Evolutionary conservation across 164 flowering plant genomes (phyloP), one percentile per base, ranked within the genome.

Genomic region (Berberis thunbergii): DNA sequence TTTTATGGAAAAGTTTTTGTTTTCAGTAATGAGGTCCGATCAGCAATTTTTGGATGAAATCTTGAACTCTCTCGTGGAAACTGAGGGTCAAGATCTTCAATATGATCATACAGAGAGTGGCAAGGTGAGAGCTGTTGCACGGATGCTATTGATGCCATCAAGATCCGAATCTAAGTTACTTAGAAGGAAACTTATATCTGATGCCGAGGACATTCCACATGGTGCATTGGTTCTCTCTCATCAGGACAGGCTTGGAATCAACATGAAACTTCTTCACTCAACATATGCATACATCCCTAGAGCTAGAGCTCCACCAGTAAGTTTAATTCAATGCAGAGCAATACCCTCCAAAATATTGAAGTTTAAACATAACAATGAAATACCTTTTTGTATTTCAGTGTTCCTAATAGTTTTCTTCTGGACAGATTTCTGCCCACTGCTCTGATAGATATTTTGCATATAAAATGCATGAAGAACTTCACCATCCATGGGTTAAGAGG

Each of bases 401-500:
- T 45, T 41, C 41, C 11, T 45, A 56, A 41, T 43, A 50, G 5
- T 49, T 63, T 43, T 55, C 52, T 43, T 68, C 26, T 54, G 66
- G 66, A 60, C 74, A 95, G 97, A 80, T 94, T 58, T 69, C 57
- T 78, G 86, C 75, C 26, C 92, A 87, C 61, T 91, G 97, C 76
- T 80, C 97, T 2, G 86, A 88, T 80, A 78, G 99, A 80, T 83
- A 77, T 72, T 89, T 87, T 67, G 74, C 89, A n/a, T 95, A 91
- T 69, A 76, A 78, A 77, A 72, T 76, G 69, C 62, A 68, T 59
- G 96, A 95, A 76, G 92, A 88, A 66, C 66, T 83, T 53, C 92
- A 95, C 75, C 67, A 87, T 61, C 97, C 99, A 7, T 89, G 97
- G 96, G n/a, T 89, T 12, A 95, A 95, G 78, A 83, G 96, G 75